phyloP scores from a whole-genome alignment of 768 basidiomycete species.

The Podaxis sp. region DNA sequence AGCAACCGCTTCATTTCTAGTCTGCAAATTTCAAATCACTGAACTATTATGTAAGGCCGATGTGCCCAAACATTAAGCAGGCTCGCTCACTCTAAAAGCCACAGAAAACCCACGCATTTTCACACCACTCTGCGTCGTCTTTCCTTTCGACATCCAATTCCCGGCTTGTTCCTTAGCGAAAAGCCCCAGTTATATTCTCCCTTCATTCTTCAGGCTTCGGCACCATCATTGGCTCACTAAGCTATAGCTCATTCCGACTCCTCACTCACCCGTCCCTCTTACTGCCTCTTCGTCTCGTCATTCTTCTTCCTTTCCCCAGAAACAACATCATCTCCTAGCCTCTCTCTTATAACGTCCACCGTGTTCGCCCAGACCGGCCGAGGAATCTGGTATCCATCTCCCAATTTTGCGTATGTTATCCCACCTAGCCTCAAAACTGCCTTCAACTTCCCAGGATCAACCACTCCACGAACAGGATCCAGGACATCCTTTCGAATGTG shows the following conservation, averaged over 20 bases:
- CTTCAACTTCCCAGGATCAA: slow-evolving; percentile 45
- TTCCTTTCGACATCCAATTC: too few species aligned
- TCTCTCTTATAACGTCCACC: slow-evolving; percentile 13
- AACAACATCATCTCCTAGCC: background rate
- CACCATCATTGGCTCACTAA: too few species aligned
- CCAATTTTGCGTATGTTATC: slow-evolving; percentile 37
- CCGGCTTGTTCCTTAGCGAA: too few species aligned
- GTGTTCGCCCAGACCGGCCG: slow-evolving; percentile 14
- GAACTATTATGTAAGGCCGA: background rate
- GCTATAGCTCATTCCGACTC: too few species aligned
- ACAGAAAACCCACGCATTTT: too few species aligned
- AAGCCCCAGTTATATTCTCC: too few species aligned
- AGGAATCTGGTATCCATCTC: slow-evolving; percentile 51
- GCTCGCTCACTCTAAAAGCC: too few species aligned
- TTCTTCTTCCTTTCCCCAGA: background rate
- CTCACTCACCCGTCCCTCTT: background rate
- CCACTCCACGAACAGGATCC: slow-evolving; percentile 18
- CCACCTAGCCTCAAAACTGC: slow-evolving; percentile 52
- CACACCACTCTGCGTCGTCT: too few species aligned
- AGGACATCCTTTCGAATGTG: slow-evolving; percentile 57
- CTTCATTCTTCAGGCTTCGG: too few species aligned
- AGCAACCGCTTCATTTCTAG: background rate
- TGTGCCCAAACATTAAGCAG: too few species aligned
- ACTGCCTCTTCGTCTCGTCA: too few species aligned
- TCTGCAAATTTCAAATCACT: background rate